phyloP scores from a whole-genome alignment of 257 asterid genomes.

The Phtheirospermum japonicum region DNA sequence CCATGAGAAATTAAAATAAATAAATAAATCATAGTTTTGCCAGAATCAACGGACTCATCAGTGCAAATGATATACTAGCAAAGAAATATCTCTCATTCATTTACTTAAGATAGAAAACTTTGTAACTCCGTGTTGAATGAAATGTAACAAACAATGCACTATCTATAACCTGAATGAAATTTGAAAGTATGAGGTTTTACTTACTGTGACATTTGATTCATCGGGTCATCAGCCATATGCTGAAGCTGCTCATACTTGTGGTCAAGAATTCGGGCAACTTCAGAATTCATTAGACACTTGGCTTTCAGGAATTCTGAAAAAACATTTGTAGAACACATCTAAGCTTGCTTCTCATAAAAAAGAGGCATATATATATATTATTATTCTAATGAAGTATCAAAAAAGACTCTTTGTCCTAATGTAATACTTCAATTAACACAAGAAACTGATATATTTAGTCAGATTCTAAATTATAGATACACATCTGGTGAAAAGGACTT shows the following conservation, averaged over 20 bases:
- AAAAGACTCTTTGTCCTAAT: conserved; percentile 5
- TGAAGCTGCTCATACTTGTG: conserved; percentile 93
- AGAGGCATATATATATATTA: no score
- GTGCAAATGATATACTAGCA: no score
- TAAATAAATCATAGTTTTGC: conserved; percentile 1
- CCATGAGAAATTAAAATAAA: no score
- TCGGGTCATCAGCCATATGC: conserved; percentile 86
- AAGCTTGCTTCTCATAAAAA: conserved; percentile 1
- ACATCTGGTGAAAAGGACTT: not conserved
- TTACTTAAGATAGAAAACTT: no score
- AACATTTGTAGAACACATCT: conserved; percentile 2
- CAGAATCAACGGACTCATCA: no score
- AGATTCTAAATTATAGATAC: no score
- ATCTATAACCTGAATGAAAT: not conserved
- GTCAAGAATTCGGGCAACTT: conserved; percentile 88
- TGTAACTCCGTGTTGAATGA: no score
- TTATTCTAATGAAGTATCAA: no score
- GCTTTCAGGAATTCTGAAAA: conserved; percentile 68
- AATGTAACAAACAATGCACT: no score
- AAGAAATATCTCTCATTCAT: no score
- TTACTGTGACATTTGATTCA: conserved; percentile 91
- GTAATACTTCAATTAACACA: not conserved
- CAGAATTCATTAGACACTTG: conserved; percentile 92
- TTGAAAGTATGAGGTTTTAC: conserved; percentile 30
- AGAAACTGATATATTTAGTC: not conserved